Evolutionary conservation across 176 grass and related monocot genomes (phyloP).

Genomic region (Zizania latifolia): DNA sequence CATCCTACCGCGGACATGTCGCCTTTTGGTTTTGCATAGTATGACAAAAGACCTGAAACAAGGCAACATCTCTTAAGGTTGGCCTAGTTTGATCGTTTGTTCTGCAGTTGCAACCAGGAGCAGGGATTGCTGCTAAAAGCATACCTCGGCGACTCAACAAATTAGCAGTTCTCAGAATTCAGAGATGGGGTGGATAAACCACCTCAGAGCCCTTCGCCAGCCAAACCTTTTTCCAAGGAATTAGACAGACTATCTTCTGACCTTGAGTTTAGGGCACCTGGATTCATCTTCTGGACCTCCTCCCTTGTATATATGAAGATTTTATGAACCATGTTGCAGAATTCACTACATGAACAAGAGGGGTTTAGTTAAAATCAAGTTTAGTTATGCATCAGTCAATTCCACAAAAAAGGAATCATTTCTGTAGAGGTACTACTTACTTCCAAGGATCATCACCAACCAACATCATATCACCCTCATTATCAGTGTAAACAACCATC

Average conservation of each 20-base stretch:
- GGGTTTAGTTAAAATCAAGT: neutral
- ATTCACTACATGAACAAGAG: conserved; percentile 53
- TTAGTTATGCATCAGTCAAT: neutral
- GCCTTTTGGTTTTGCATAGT: neutral
- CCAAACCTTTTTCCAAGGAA: conserved; percentile 24
- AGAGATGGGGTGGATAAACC: conserved; percentile 7
- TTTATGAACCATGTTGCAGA: conserved; percentile 78
- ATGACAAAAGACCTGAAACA: conserved; percentile 28
- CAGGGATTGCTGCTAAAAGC: neutral
- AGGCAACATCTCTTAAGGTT: neutral
- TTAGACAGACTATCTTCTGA: conserved; percentile 48
- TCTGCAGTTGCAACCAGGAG: neutral
- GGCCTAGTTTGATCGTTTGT: neutral
- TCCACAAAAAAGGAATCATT: neutral
- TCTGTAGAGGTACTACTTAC: conserved; percentile 35
- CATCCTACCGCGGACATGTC: neutral
- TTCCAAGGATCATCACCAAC: conserved; percentile 91
- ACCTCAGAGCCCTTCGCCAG: conserved; percentile 26
- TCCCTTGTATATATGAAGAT: conserved; percentile 83
- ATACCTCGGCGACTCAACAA: conserved; percentile 9
- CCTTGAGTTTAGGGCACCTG: conserved; percentile 49
- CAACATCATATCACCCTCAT: conserved; percentile 92
- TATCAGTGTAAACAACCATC: conserved; percentile 82
- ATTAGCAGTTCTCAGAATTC: conserved; percentile 51
- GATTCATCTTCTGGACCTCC: conserved; percentile 79